Percentiles rank a stretch among this genome's conserved stretches.
Conservation (phyloP, 352 stramenopile species). For the Globisporangium carolinianum region DNA sequence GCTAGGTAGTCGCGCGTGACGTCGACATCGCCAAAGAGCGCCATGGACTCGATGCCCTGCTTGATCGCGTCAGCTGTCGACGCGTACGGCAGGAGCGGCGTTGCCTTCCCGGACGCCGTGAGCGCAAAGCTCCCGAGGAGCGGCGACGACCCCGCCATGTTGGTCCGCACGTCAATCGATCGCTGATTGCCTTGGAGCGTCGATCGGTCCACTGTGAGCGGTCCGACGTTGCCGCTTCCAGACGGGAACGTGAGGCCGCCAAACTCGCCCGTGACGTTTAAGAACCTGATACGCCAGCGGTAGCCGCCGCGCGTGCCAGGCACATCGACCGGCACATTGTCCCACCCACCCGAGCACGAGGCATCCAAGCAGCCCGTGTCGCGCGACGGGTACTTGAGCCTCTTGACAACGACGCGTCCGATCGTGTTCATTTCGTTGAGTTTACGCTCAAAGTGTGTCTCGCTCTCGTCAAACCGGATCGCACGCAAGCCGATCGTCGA, state of each 20-base stretch:
- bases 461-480: conserved; percentile 86
- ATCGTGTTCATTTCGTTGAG: conserved; percentile 95
- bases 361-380: conserved; percentile 41
- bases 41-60: conserved; percentile 70
- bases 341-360: conserved; percentile 88
- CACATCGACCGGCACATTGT: conserved; percentile 64
- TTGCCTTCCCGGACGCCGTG: conserved; percentile 28
- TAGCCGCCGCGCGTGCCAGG: conserved; percentile 78
- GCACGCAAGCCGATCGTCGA: conserved; percentile 62
- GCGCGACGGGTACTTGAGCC: conserved; percentile 81
- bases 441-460: conserved; percentile 82
- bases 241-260: conserved; percentile 64
- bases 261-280: conserved; percentile 70
- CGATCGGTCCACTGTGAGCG: conserved; percentile 29
- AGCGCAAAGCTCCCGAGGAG: conserved; percentile 50
- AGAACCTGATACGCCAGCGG: conserved; percentile 66
- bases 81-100: conserved; percentile 46
- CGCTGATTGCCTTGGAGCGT: conserved; percentile 33
- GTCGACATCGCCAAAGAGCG: conserved; percentile 69
- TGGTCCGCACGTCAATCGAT: conserved; percentile 53
- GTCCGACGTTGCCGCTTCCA: conserved; percentile 70
- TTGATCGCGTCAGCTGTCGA: conserved; percentile 54
- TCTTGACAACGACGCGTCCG: conserved; percentile 85
- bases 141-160: conserved; percentile 33
- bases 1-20: conserved; percentile 43